Base-by-base conservation (phyloP, 768 basidiomycete species). In the Daedaleopsis sinensis region DNA sequence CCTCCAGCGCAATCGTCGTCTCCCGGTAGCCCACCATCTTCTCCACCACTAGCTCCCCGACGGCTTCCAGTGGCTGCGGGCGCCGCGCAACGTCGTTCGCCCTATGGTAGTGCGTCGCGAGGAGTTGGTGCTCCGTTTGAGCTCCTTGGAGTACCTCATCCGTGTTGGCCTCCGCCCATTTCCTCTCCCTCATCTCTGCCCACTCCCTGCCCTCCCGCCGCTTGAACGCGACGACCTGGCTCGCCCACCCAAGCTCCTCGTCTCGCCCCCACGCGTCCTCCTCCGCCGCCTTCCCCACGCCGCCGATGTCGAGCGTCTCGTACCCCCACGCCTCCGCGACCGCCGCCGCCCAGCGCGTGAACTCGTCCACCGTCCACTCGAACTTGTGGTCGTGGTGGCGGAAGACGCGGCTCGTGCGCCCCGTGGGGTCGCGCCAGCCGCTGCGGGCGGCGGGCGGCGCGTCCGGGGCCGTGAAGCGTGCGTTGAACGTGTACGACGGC, bases 311-410 rank as follows among this genome's bases (percentile, higher is more conserved):
- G 11, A 92, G 85, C 10, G 24, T 24, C 1, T 77, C 77, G 65
- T 94, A 94, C 0, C 90, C 91, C 89, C 90, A 94, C 51, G 84
- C 79, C 5, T 68, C 69, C 0, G 89, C 91, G 2, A 75, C 77
- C 0, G 67, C 69, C 12, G 73, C 63, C 68, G 92, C 93, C 85
- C 88, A 91, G 16, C 64, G 66, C 19, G 70, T 67, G 69, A 93
- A 96, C 68, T 96, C 94, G 2, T 84, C 83, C 0, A 74, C 70
- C 0, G 92, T 94, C 90, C 91, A 96, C 72, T 96, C 94, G 63
- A 95, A 93, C 66, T 94, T 90, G 73, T 96, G 94, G 65, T 95
- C 94, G 23, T 74, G 60, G 69, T 96, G 92, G 21, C 94, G 80
- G 76, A 94, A 95, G 32, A 90, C 73, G 1, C 93, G 84, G 50